These are phyloP conservation scores for Tetrahymena malaccensis DNA, from an alignment of 73 alveolate species.

Conservation along the genomic window DNA sequence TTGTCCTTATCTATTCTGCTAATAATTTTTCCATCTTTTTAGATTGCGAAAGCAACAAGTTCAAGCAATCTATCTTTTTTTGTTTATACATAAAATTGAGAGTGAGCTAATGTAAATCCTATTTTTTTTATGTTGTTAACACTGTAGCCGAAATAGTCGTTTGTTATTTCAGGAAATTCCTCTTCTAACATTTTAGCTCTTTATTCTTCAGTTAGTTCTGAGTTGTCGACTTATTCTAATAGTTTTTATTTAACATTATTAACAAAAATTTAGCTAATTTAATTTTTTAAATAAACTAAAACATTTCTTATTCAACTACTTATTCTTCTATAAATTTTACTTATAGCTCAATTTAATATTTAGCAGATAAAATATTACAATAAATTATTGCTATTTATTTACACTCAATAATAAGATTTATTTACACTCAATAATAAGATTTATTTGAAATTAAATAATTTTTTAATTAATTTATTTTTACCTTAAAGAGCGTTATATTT, in stretches of 20 bases:
- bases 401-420: too few relatives aligned
- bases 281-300: too few relatives aligned
- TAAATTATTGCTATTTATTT: too few relatives aligned
- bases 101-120: constrained; percentile 43
- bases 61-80: constrained; percentile 6
- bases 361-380: too few relatives aligned
- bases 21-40: constrained; percentile 3
- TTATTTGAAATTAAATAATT: too few relatives aligned
- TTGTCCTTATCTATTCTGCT: background rate
- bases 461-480: background rate
- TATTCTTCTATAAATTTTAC: too few relatives aligned
- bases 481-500: constrained; percentile 13
- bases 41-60: background rate
- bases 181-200: constrained; percentile 32
- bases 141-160: constrained; percentile 4
- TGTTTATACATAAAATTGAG: constrained; percentile 13
- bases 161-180: constrained; percentile 37
- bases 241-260: too few relatives aligned
- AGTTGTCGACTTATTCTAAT: background rate
- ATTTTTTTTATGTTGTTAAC: constrained; percentile 34
- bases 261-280: too few relatives aligned
- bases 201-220: constrained; percentile 4
- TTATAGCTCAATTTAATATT: too few relatives aligned
- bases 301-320: too few relatives aligned
- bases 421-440: too few relatives aligned